Evolutionary conservation across 192 early-diverging fungal species (phyloP), one percentile per base, ranked within the genome.

Genomic region (Dissophora ornata): DNA sequence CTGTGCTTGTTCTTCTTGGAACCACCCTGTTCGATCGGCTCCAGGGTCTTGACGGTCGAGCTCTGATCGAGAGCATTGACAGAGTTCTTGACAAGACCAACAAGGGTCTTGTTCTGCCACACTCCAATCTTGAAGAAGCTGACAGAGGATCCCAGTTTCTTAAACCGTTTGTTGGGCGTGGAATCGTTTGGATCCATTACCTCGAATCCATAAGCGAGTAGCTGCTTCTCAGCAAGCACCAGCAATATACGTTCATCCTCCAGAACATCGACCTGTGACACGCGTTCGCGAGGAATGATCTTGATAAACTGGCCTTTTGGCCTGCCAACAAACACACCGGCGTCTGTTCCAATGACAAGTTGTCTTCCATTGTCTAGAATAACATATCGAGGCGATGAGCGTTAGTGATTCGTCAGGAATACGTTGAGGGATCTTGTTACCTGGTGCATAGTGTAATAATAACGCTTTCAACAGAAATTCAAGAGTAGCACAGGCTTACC

Each of bases 191-290:
- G 89, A 53, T 95, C 93, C 74, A 91, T 86, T 25, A 90, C 87
- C 46, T 93, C 92, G 40, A 97, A 88, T 30, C 86, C 86, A 8
- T 92, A 92, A 46, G 85, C 88, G 32, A 95, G 85, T 26, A 91
- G 83, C 24, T 86, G 90, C 51, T 91, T 90, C 46, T 91, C 85
- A 7, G 95, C 88, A 13, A 97, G 80, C 19, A 98, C 84, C 19
- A 96, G 83, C 56, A 98, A 65, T 32, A 95, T 86, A 28, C 90
- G 89, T 67, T 86, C 87, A n/a, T 92, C 86, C 68, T 91, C 89
- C 50, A 97, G 66, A 36, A 95, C 90, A 70, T 96, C 95, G 41
- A 98, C 87, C 80, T 98, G 96, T 26, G 80, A 85, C 44, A 96
- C 90, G 67, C 89, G 90, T 53, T 95, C 94, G 44, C 94, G 51